Evolutionary conservation across 2,329 filamentous ascomycete species (phyloP), one percentile per base, ranked within the genome.

Genomic region (Penicillium sp.): DNA sequence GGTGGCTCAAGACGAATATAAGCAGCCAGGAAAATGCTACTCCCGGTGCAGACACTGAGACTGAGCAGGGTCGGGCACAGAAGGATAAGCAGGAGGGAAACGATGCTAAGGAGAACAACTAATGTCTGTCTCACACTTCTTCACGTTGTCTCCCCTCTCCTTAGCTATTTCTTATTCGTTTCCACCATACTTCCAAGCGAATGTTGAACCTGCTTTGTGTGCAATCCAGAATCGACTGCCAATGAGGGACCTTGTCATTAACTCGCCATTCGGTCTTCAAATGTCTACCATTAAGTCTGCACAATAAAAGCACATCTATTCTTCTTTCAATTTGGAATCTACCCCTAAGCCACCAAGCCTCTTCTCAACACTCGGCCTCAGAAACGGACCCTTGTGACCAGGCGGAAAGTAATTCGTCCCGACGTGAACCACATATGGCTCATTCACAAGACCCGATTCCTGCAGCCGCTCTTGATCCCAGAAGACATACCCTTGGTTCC

Each of bases 401-500:
- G 19, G 25, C 15, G 52, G 52, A 2, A 48, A 48, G n/a, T 41
- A 54, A 8, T 54, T 19, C 4, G 27, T 19, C n/a, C 43, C 44
- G 9, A 49, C 9, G 27, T 23, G 13, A n/a, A 54, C 35, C 6
- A 35, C 27, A 17, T 25, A 21, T 3, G 43, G 52, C 15, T 49
- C 52, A 41, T 25, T 19, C 1, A 54, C 43, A 15, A 54, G 36
- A 5, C 35, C 52, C 15, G 52, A 54, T 13, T 35, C 27, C 15
- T 25, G 19, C 6, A 54, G 27, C 7, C 52, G 36, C 2, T 27
- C 19, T 19, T 23, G n/a, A 17, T 54, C 52, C 52, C 44, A 54
- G 29, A 54, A 54, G 15, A 54, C 52, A 49, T 54, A 54, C 1
- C 52, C 52, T 7, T 31, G 43, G 15, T 54, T 29, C 35, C 43